Evolutionary conservation across 2,329 filamentous ascomycete species (phyloP).

Genomic region (Aspergillus ochraceus): DNA sequence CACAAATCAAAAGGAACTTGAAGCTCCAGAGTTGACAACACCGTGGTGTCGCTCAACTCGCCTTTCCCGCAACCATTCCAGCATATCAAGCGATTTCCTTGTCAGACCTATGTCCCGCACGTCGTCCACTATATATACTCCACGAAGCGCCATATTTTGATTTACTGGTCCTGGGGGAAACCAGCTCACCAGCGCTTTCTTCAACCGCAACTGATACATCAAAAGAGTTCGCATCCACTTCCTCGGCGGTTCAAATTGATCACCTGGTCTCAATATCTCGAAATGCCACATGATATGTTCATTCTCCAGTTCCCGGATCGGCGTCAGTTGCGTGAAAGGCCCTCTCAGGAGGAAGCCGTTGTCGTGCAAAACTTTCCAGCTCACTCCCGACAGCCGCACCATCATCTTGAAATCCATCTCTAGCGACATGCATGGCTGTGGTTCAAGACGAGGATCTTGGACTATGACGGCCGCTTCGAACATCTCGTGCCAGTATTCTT

Average conservation of each 20-base stretch:
- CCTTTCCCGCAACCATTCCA: too few relatives aligned
- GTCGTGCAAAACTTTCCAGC: not conserved
- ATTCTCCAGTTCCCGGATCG: not conserved
- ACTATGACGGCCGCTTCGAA: not conserved
- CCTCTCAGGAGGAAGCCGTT: not conserved
- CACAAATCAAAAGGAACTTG: too few relatives aligned
- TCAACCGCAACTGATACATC: not conserved
- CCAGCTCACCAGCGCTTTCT: not conserved
- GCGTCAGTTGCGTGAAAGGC: not conserved
- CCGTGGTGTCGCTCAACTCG: too few relatives aligned
- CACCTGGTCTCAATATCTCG: not conserved
- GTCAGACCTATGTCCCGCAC: too few relatives aligned
- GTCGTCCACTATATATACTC: too few relatives aligned
- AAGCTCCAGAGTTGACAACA: too few relatives aligned
- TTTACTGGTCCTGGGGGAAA: not conserved
- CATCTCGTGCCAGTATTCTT: not conserved
- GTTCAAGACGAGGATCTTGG: not conserved
- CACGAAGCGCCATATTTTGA: too few relatives aligned
- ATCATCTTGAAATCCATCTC: not conserved
- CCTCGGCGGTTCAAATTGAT: too few relatives aligned
- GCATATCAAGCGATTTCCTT: too few relatives aligned
- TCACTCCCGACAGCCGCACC: not conserved
- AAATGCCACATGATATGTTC: not conserved
- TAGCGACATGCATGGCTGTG: not conserved
- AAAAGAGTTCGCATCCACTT: not conserved